A percentile compares a stretch with the other conserved stretches of the same genome.
These are phyloP conservation scores for Magnusiomyces ingens DNA, from an alignment of 1,139 yeast genomes.

Conservation along the genomic window DNA sequence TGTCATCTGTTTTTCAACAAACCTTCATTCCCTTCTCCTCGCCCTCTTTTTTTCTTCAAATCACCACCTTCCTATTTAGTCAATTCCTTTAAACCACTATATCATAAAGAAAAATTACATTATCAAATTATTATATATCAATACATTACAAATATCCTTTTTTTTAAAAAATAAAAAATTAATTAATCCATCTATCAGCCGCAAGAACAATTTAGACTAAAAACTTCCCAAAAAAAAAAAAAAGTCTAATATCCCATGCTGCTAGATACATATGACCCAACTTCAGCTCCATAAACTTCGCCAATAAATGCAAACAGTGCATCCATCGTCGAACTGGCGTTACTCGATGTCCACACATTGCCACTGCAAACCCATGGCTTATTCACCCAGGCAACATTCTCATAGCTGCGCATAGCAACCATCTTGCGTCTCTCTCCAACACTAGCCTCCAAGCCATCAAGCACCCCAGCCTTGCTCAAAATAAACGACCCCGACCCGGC, in stretches of 20 bases:
- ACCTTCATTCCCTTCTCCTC: too few species aligned
- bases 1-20: too few species aligned
- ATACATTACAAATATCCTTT: background rate
- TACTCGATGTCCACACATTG: conserved; percentile 11
- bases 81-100: too few species aligned
- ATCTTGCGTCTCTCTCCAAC: background rate
- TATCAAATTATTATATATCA: too few species aligned
- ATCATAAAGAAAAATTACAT: background rate
- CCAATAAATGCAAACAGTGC: conserved; percentile 6
- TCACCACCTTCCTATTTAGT: too few species aligned
- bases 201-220: background rate
- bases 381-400: conserved; percentile 7
- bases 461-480: conserved; percentile 12
- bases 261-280: background rate
- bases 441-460: conserved; percentile 9
- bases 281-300: background rate
- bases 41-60: too few species aligned
- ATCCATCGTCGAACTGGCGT: conserved; percentile 3
- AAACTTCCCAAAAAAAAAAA: too few species aligned
- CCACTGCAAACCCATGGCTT: conserved; percentile 4
- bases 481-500: conserved; percentile 9
- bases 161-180: background rate
- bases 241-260: conserved; percentile 3
- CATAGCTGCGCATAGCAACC: background rate
- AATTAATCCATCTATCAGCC: background rate